Conservation (phyloP, 1,284 basidiomycete species). For the Apiotrichum gracile region DNA sequence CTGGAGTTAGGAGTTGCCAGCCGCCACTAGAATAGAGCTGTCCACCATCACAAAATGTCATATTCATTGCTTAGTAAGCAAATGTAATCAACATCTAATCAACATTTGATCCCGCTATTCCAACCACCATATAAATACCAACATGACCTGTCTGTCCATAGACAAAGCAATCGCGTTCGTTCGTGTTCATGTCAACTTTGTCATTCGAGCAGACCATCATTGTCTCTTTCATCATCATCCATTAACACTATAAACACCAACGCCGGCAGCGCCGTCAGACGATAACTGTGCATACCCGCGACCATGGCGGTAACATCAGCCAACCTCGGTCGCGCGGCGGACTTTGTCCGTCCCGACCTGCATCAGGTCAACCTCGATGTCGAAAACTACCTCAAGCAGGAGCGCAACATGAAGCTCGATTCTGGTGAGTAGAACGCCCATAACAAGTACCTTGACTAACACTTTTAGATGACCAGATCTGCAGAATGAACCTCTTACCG, state of each 20-base stretch:
- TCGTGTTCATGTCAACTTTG: neutral
- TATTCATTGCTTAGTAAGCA: conserved; percentile 1
- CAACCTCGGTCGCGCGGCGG: conserved; percentile 45
- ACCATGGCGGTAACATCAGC: conserved; percentile 17
- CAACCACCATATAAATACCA: neutral
- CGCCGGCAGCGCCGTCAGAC: neutral
- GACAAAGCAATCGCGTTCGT: neutral
- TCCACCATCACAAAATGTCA: neutral
- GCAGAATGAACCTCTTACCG: conserved; percentile 68
- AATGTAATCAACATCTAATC: neutral
- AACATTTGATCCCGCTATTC: conserved; percentile 1
- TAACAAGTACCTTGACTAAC: conserved; percentile 5
- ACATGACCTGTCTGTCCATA: neutral
- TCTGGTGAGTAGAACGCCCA: conserved; percentile 57
- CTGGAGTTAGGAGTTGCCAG: neutral
- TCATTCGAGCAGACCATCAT: neutral
- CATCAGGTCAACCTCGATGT: conserved; percentile 85
- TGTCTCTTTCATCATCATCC: neutral
- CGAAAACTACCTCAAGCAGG: conserved; percentile 75
- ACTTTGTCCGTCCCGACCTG: conserved; percentile 80
- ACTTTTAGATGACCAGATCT: conserved; percentile 77
- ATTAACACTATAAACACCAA: neutral
- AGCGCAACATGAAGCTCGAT: conserved; percentile 83
- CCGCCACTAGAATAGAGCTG: neutral
- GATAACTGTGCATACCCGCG: neutral